phyloP scores from a whole-genome alignment of 352 stramenopile genomes.

The Phytopythium sindhum region DNA sequence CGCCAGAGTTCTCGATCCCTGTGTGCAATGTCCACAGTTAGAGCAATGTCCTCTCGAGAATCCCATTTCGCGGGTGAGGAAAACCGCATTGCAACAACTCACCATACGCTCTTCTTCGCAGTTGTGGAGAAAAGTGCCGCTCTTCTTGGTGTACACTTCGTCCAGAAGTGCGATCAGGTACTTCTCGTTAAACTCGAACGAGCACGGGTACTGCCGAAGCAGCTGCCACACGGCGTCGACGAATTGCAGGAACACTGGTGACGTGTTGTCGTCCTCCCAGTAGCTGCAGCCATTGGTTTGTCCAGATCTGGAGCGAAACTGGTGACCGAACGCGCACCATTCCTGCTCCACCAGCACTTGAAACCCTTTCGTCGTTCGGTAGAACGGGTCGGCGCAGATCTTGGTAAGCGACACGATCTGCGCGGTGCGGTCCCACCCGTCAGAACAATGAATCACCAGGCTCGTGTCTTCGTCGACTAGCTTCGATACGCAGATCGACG shows the following conservation, averaged over 20 bases:
- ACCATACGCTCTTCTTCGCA: conserved; percentile 89
- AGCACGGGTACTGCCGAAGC: conserved; percentile 94
- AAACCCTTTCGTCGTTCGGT: conserved; percentile 96
- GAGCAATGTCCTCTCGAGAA: neutral
- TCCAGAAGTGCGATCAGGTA: conserved; percentile 93
- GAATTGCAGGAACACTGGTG: conserved; percentile 99
- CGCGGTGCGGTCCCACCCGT: conserved; percentile 98
- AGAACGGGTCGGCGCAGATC: conserved; percentile 97
- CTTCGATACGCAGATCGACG: conserved; percentile 90
- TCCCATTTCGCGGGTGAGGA: neutral
- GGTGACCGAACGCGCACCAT: conserved; percentile 98
- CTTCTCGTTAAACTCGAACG: conserved; percentile 97
- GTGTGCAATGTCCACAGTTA: conserved; percentile 1
- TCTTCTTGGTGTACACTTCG: conserved; percentile 95
- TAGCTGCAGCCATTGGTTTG: conserved; percentile 67
- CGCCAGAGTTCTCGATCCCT: conserved; percentile 55
- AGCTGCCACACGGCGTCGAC: conserved; percentile 98
- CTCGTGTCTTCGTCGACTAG: conserved; percentile 85
- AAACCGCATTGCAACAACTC: conserved; percentile 9
- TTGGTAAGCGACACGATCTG: conserved; percentile 95
- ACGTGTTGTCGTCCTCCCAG: conserved; percentile 95
- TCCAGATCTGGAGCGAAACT: conserved; percentile 92
- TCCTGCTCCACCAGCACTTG: conserved; percentile 98
- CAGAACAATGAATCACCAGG: conserved; percentile 97
- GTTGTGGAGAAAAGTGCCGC: conserved; percentile 97